Evolutionary conservation across 352 stramenopile species (phyloP).

Genomic region (Globisporangium abappressorium): DNA sequence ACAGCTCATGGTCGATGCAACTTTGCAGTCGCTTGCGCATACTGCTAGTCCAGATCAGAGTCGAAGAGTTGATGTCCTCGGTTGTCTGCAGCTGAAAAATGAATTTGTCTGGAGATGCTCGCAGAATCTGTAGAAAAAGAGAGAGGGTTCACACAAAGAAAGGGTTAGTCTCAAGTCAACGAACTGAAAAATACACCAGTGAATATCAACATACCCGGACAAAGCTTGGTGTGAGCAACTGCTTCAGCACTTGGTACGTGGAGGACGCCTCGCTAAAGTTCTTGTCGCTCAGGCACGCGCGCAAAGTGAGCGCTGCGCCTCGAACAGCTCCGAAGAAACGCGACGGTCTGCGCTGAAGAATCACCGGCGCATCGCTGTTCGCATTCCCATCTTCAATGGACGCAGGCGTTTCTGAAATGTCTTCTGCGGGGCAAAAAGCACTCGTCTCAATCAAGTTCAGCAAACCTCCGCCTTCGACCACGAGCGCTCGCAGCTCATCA

Average conservation of each 20-base stretch:
- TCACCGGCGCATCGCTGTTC: slow-evolving; percentile 17
- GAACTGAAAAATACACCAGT: background rate
- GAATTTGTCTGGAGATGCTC: slow-evolving; percentile 57
- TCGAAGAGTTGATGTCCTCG: slow-evolving; percentile 62
- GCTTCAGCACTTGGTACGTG: slow-evolving; percentile 56
- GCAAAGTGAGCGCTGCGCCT: slow-evolving; percentile 53
- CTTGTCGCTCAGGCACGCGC: slow-evolving; percentile 52
- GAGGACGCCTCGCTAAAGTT: slow-evolving; percentile 29
- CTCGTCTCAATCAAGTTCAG: slow-evolving; percentile 66
- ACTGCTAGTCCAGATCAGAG: slow-evolving; percentile 70
- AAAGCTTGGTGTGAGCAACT: slow-evolving; percentile 79
- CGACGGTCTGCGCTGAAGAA: slow-evolving; percentile 29
- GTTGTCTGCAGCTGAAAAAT: slow-evolving; percentile 52
- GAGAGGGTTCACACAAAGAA: slow-evolving; percentile 5
- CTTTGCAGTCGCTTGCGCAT: slow-evolving; percentile 61
- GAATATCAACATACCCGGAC: slow-evolving; percentile 43
- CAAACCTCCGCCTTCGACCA: slow-evolving; percentile 65
- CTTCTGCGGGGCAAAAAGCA: slow-evolving; percentile 58
- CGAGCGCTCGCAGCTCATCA: slow-evolving; percentile 44
- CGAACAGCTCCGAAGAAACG: slow-evolving; percentile 53
- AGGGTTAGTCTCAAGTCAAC: background rate
- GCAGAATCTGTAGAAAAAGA: slow-evolving; percentile 42
- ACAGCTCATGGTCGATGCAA: slow-evolving; percentile 50
- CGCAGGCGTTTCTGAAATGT: slow-evolving; percentile 21
- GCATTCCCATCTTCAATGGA: slow-evolving; percentile 26